Base-by-base conservation (phyloP, 2,329 filamentous ascomycete genomes). In the Diplodia scrobiculata region DNA sequence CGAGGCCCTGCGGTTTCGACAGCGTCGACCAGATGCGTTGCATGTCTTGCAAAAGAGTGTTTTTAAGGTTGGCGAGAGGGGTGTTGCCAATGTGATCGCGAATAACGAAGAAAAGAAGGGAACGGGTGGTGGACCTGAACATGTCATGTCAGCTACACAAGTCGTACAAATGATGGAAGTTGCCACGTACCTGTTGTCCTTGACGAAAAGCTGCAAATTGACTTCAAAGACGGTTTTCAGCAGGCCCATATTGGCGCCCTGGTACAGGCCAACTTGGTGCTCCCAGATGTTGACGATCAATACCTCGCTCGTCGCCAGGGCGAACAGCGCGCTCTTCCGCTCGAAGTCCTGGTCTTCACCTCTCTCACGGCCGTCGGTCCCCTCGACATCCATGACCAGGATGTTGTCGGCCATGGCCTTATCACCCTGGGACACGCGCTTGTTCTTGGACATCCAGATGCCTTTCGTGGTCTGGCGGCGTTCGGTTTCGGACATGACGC, bases 361-460 rank as follows among this genome's bases (percentile, higher is more conserved):
- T 71, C 95, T 86, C 81, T 99, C 95, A 71, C 95, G 88, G 63
- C 95, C 95, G 77, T 99, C 95, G 11, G 95, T 98, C 71, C 95
- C 95, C 79, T 99, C 95, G 51, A 99, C 95, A 75, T 99, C 95
- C 95, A 99, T 99, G 72, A 99, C 95, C 69, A 99, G 83, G 73
- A 99, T 97, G 79, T 99, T 99, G 73, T 97, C 92, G 65, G 94
- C 93, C 92, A 98, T 97, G 70, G 82, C 83, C 70, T 72, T 73
- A 5, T 47, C 27, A 66, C 81, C 77, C 70, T 79, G 78, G 62
- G 81, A 79, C 71, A 84, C 84, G 32, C 82, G 81, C 82, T 96
- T 97, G 80, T 98, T 98, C 83, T 97, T 96, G 70, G 93, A 96
- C 89, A 99, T 90, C 95, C 95, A 99, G 77, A 99, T 99, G 75